Evolutionary conservation across 2,329 filamentous ascomycete species (phyloP), one percentile per base, ranked within the genome.

Genomic region (Alternaria sp.): DNA sequence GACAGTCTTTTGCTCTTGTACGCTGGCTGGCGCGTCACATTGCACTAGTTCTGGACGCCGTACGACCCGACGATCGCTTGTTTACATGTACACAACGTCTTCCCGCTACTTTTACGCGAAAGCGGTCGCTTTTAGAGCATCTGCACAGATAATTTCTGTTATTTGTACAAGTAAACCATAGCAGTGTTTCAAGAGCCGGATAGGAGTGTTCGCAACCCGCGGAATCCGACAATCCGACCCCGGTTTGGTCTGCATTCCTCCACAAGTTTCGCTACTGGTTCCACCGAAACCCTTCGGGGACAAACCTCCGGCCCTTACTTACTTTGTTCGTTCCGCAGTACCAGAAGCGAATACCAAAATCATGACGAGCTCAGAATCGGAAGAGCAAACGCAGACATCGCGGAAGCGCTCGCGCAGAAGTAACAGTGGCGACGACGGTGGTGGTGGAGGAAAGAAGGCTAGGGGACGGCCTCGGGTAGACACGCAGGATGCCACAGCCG

Each of bases 381-480:
- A 77, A 49, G 70, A 54, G 54, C 69, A 67, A 41, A 45, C 61
- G n/a, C 65, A 62, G n/a, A 63, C 60, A n/a, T 48, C 69, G 14
- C 71, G 68, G 45, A 77, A 78, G 63, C 69, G 76, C 31, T 67
- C 67, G 39, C 71, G 74, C 49, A 67, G 61, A 26, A 71, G 67
- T 44, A 69, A 65, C 41, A 64, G 61, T 48, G 68, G 64, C 37
- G 72, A 73, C 17, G 68, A 68, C 53, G 63, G 69, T 39, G 66
- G 55, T 40, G 58, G 65, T 41, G 65, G 67, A 13, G 71, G 72
- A 42, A 82, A 80, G 70, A 86, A 89, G 68, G 81, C 86, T 17
- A 83, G 92, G 72, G 92, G 92, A 7, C 84, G 92, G 54, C 92
- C 92, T 5, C 82, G 91, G 50, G 82, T 95, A 14, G 88, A 93